Evolutionary conservation across 768 basidiomycete genomes (phyloP).

Genomic region (Tricholoma flavovirens): DNA sequence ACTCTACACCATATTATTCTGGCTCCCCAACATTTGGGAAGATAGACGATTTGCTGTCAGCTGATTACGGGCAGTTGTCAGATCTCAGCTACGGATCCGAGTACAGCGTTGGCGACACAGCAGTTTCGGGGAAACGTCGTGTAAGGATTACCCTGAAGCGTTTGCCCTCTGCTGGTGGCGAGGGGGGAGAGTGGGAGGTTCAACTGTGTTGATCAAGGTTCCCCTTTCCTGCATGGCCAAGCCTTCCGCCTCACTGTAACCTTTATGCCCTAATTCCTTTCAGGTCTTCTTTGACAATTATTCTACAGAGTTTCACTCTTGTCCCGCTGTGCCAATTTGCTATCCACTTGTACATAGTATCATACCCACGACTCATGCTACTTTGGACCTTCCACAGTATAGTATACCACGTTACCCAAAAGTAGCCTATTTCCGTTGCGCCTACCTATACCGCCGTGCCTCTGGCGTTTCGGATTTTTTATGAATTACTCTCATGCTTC

Average conservation of each 20-base stretch:
- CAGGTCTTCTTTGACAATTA: conserved; percentile 5
- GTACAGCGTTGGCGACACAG: conserved; percentile 25
- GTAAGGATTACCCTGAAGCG: conserved; percentile 65
- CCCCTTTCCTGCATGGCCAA: conserved; percentile 3
- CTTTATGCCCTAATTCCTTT: conserved; percentile 12
- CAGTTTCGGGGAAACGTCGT: conserved; percentile 39
- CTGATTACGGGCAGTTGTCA: conserved; percentile 26
- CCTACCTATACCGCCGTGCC: conserved; percentile 4
- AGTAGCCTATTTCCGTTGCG: conserved; percentile 16
- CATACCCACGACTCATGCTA: conserved; percentile 10
- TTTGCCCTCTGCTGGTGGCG: conserved; percentile 53
- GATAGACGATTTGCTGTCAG: conserved; percentile 22
- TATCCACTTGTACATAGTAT: conserved; percentile 16
- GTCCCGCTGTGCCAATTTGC: conserved; percentile 1
- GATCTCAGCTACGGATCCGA: conserved; percentile 33
- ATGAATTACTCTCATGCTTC: not conserved
- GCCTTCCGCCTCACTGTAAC: conserved; percentile 5
- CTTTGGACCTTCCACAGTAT: conserved; percentile 8
- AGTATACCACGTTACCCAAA: conserved; percentile 16
- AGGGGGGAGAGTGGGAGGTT: conserved; percentile 78
- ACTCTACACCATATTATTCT: conserved; percentile 29
- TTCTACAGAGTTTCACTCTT: not conserved
- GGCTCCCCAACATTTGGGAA: conserved; percentile 32
- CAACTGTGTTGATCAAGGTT: conserved; percentile 49
- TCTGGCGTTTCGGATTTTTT: not conserved